phyloP scores from a whole-genome alignment of 2,329 filamentous ascomycete genomes.

The Aspergillus transmontanensis region DNA sequence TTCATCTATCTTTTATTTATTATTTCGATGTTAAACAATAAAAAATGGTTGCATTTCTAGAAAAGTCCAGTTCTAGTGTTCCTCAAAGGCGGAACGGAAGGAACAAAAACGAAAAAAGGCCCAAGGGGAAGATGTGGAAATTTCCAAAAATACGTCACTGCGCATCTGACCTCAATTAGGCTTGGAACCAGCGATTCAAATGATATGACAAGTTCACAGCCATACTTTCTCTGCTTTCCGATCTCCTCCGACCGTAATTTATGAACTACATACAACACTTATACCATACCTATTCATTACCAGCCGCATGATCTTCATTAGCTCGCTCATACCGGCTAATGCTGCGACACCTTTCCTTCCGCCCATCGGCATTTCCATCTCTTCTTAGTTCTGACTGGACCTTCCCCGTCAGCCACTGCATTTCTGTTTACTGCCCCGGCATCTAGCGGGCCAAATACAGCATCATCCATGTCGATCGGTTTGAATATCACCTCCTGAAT shows the following conservation, averaged over 20 bases:
- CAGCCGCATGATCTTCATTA: background rate
- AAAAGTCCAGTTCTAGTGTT: background rate
- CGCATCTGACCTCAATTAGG: background rate
- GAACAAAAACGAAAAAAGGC: background rate
- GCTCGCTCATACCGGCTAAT: background rate
- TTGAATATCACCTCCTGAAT: slow-evolving; percentile 1
- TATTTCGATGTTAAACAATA: background rate
- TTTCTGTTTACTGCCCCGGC: slow-evolving; percentile 1
- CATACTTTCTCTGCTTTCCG: slow-evolving; percentile 1
- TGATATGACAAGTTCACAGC: background rate
- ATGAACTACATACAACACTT: background rate
- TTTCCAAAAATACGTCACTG: slow-evolving; percentile 4
- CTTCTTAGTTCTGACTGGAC: background rate
- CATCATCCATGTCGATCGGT: background rate
- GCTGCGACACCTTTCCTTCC: background rate
- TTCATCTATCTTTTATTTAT: background rate
- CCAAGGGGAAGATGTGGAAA: background rate
- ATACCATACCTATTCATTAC: background rate
- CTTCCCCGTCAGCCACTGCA: background rate
- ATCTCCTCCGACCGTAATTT: background rate
- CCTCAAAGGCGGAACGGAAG: background rate
- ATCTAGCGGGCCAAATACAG: slow-evolving; percentile 2
- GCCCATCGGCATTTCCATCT: background rate
- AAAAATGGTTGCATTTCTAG: background rate
- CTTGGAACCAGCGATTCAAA: background rate